These are phyloP conservation scores for Mycena maculata DNA, from an alignment of 768 basidiomycete genomes.

Conservation along the genomic window DNA sequence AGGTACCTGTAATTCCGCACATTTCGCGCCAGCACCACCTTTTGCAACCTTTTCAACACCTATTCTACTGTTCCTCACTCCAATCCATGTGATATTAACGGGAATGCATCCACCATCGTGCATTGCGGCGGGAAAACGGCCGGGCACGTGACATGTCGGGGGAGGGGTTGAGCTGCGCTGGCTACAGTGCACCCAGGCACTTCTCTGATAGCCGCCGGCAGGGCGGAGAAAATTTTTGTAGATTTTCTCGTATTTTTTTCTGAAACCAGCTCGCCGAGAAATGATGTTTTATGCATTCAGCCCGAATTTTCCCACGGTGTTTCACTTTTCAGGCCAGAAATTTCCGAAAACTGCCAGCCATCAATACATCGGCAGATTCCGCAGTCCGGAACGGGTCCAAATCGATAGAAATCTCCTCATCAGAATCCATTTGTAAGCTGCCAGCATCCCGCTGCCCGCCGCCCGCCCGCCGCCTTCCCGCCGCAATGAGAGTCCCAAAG, in stretches of 20 bases:
- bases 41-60: too few species aligned
- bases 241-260: slow-evolving; percentile 26
- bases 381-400: neutral
- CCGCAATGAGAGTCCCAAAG: slow-evolving; percentile 11
- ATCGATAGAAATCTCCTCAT: neutral
- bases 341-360: neutral
- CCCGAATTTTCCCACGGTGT: slow-evolving; percentile 23
- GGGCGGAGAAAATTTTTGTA: slow-evolving; percentile 17
- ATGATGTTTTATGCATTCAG: slow-evolving; percentile 28
- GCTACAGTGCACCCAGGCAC: slow-evolving; percentile 33
- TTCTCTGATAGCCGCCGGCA: slow-evolving; percentile 26
- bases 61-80: too few species aligned
- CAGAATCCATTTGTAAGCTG: slow-evolving; percentile 10
- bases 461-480: neutral
- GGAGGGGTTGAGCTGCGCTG: too few species aligned
- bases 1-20: too few species aligned
- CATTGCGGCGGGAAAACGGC: too few species aligned
- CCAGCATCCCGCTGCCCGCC: neutral
- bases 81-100: too few species aligned
- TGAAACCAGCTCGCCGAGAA: slow-evolving; percentile 19
- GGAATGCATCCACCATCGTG: too few species aligned
- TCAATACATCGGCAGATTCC: neutral
- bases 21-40: too few species aligned
- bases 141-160: too few species aligned
- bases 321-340: slow-evolving; percentile 28